Conservation (phyloP, 176 grass and related monocot genomes). For the Pontederia paniculata region DNA sequence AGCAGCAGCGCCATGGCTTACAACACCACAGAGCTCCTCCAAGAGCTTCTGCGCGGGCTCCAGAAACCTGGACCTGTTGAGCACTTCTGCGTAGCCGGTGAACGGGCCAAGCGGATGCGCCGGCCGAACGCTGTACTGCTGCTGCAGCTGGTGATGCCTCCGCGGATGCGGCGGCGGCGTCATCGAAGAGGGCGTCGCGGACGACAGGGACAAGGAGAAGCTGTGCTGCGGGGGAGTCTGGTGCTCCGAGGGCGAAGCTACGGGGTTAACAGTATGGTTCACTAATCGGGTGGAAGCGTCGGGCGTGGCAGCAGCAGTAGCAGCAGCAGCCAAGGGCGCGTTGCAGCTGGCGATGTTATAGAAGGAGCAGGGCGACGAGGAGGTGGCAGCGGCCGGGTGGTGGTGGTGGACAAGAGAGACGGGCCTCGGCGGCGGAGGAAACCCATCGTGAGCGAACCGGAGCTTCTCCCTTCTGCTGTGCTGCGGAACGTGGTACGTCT, state of each 20-base stretch:
- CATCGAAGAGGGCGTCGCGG: neutral
- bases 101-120: neutral
- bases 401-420: too few relatives aligned
- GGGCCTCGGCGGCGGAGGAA: too few relatives aligned
- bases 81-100: conserved; percentile 10
- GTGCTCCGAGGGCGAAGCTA: neutral
- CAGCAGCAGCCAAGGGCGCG: too few relatives aligned
- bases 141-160: neutral
- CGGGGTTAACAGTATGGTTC: neutral
- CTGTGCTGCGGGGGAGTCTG: neutral
- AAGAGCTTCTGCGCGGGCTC: conserved; percentile 3
- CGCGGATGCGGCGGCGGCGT: neutral
- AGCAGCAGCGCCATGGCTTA: neutral
- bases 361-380: neutral
- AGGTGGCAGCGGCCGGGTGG: too few relatives aligned
- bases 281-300: neutral
- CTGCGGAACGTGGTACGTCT: neutral
- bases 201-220: conserved; percentile 5
- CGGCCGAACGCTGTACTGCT: neutral
- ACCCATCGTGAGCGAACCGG: neutral
- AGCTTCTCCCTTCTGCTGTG: conserved; percentile 7
- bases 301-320: neutral
- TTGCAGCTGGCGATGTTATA: neutral
- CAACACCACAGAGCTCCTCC: conserved; percentile 3
- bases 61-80: conserved; percentile 7